phyloP scores from a whole-genome alignment of 345 rosid genomes.

The Fremontodendron californicum region DNA sequence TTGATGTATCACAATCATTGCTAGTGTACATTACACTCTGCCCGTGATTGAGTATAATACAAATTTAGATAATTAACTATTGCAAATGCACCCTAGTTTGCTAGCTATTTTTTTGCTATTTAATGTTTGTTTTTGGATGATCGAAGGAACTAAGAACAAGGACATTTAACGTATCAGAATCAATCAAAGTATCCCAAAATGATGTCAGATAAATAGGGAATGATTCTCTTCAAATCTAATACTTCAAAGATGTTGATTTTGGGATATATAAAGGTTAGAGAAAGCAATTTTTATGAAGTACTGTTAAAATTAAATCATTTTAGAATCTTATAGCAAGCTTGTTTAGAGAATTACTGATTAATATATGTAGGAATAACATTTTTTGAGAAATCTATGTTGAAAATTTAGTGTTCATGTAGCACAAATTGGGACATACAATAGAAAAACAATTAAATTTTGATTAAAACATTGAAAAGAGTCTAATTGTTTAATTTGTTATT shows the following conservation, averaged over 20 bases:
- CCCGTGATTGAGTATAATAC: conserved; percentile 6
- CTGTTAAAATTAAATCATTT: no score
- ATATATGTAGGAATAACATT: no score
- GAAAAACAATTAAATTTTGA: no score
- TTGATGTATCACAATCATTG: conserved; percentile 8
- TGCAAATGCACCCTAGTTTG: neutral
- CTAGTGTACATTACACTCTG: neutral
- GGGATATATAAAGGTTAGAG: neutral
- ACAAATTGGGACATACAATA: no score
- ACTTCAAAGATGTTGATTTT: neutral
- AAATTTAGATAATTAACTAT: conserved; percentile 10
- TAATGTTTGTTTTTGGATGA: neutral
- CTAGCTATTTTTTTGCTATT: neutral
- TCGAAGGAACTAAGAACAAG: neutral
- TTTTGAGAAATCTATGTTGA: no score
- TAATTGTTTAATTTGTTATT: no score
- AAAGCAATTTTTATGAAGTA: no score
- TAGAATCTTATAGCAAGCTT: no score
- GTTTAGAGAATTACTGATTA: no score
- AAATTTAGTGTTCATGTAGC: no score
- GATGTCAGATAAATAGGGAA: neutral
- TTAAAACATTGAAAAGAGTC: no score
- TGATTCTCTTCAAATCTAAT: neutral
- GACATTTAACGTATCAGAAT: neutral
- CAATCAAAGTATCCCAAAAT: neutral